phyloP scores from a whole-genome alignment of 1,284 basidiomycete genomes.

The Amylostereum chailletii region DNA sequence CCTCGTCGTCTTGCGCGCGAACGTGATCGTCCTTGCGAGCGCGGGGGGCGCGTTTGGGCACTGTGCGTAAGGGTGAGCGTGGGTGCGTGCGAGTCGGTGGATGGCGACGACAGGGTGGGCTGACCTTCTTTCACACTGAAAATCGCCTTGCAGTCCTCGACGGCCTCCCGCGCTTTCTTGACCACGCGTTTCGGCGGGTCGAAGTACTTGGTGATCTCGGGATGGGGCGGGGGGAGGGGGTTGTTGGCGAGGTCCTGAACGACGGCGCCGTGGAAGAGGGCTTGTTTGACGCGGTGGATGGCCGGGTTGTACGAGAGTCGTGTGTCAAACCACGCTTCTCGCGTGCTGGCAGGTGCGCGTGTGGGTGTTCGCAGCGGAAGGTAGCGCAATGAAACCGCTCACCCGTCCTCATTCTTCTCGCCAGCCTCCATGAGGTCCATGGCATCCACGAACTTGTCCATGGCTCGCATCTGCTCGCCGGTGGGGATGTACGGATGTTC shows the following conservation, averaged over 20 bases:
- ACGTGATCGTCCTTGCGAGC: conserved; percentile 50
- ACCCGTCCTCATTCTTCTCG: conserved; percentile 67
- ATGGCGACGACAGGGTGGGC: conserved; percentile 9
- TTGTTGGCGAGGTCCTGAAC: conserved; percentile 64
- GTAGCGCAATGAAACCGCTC: background rate
- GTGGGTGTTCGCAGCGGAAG: background rate
- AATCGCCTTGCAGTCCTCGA: conserved; percentile 51
- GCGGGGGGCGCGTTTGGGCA: conserved; percentile 44
- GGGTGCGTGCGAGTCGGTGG: background rate
- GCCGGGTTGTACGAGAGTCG: conserved; percentile 80
- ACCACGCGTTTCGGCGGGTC: conserved; percentile 64
- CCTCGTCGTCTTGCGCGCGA: conserved; percentile 55
- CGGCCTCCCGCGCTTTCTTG: conserved; percentile 45
- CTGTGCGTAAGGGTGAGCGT: conserved; percentile 21
- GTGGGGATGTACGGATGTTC: conserved; percentile 84
- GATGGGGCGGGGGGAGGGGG: conserved; percentile 80
- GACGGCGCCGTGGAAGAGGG: conserved; percentile 81
- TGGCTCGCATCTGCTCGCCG: conserved; percentile 64
- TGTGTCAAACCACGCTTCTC: conserved; percentile 71
- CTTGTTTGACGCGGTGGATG: conserved; percentile 87
- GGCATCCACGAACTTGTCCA: conserved; percentile 80
- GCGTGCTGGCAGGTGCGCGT: conserved; percentile 32
- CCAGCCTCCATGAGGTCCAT: conserved; percentile 80
- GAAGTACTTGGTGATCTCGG: conserved; percentile 78
- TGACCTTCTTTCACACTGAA: conserved; percentile 73